Conservation (phyloP, 75 land plant species). For the Pinus taeda region DNA sequence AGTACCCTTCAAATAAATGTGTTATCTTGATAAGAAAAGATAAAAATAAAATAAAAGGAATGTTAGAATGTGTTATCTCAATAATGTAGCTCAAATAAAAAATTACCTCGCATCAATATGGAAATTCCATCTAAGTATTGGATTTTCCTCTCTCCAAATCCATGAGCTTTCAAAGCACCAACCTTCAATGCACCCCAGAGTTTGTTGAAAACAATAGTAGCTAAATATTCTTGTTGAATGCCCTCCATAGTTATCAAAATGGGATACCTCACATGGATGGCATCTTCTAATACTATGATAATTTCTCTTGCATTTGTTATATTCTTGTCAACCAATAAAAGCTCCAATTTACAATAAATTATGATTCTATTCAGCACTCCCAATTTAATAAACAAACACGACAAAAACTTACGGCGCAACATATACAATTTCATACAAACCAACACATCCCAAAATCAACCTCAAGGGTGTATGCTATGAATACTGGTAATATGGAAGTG, state of each 20-base stretch:
- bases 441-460: neutral
- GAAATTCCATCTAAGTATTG: constrained; percentile 88
- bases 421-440: neutral
- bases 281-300: constrained; percentile 74
- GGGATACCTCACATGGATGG: constrained; percentile 72
- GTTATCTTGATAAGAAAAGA: no score
- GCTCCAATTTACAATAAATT: constrained; percentile 29
- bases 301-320: constrained; percentile 65
- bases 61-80: no score
- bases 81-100: neutral
- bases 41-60: no score
- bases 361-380: neutral
- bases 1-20: no score
- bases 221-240: constrained; percentile 79
- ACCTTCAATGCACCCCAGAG: constrained; percentile 64
- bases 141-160: constrained; percentile 86
- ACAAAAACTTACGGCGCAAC: neutral
- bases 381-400: no score
- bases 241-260: constrained; percentile 79
- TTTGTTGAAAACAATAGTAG: constrained; percentile 76
- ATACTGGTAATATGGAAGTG: no score
- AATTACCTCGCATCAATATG: constrained; percentile 73
- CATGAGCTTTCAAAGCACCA: constrained; percentile 92
- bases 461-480: no score
- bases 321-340: constrained; percentile 89